Evolutionary conservation across 495 filamentous ascomycete species (phyloP).

Genomic region (Podospora pseudoanserina): DNA sequence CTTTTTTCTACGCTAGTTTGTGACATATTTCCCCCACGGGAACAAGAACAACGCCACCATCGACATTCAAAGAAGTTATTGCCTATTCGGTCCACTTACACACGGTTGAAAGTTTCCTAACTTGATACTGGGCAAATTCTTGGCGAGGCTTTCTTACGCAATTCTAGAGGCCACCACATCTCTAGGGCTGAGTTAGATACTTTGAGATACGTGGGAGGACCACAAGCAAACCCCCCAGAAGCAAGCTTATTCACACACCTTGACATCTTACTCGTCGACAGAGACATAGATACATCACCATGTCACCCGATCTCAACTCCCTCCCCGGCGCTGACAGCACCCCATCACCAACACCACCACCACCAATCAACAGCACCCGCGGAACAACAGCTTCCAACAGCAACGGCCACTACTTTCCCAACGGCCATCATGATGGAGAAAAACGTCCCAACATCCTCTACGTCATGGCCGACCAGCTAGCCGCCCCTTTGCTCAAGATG

Average conservation of each 20-base stretch:
- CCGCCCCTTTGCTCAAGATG: constrained; percentile 77
- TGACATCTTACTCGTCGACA: neutral
- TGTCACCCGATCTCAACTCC: constrained; percentile 56
- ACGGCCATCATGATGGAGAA: constrained; percentile 13
- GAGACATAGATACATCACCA: constrained; percentile 16
- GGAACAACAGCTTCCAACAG: constrained; percentile 3
- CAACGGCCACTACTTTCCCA: constrained; percentile 1
- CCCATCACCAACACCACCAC: constrained; percentile 9
- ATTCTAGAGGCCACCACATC: neutral
- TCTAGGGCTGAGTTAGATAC: constrained; percentile 15
- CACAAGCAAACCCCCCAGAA: neutral
- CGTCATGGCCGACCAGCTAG: constrained; percentile 89
- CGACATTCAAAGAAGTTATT: neutral
- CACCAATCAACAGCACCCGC: constrained; percentile 13
- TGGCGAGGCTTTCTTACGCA: constrained; percentile 2
- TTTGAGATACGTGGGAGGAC: neutral
- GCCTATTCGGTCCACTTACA: constrained; percentile 8
- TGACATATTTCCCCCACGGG: neutral
- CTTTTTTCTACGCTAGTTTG: neutral
- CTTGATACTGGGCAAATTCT: constrained; percentile 7
- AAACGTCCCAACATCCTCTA: constrained; percentile 40
- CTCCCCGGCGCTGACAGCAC: constrained; percentile 38
- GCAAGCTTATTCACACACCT: neutral
- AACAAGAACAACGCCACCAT: constrained; percentile 1
- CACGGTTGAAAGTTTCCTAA: constrained; percentile 9